Evolutionary conservation across 768 basidiomycete genomes (phyloP).

Genomic region (Lactarius vividus): DNA sequence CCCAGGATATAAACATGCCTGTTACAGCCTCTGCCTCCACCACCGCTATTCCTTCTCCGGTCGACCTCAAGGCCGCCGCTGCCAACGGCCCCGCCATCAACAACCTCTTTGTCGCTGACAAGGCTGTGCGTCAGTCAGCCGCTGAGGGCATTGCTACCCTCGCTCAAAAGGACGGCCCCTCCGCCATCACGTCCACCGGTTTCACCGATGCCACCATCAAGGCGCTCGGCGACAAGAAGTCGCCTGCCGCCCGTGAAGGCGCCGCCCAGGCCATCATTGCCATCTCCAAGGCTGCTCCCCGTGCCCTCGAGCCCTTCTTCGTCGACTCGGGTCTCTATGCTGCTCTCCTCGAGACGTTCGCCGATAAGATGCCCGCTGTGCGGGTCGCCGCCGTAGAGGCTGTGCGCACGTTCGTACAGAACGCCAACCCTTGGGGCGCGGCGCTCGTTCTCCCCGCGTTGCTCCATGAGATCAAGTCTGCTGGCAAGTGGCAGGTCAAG

Average conservation of each 20-base stretch:
- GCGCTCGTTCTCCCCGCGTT: slow-evolving; percentile 80
- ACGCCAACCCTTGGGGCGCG: slow-evolving; percentile 88
- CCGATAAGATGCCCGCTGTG: slow-evolving; percentile 91
- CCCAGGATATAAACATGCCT: slow-evolving; percentile 69
- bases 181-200: slow-evolving; percentile 64
- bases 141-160: slow-evolving; percentile 65
- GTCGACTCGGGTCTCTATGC: slow-evolving; percentile 82
- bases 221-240: slow-evolving; percentile 95
- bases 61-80: slow-evolving; percentile 63
- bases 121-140: slow-evolving; percentile 71
- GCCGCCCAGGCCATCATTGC: slow-evolving; percentile 69
- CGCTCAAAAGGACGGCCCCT: slow-evolving; percentile 82
- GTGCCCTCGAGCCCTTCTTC: slow-evolving; percentile 86
- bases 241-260: slow-evolving; percentile 85
- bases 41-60: slow-evolving; percentile 58
- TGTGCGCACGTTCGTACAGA: slow-evolving; percentile 67
- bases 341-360: slow-evolving; percentile 86
- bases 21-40: slow-evolving; percentile 61
- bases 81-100: slow-evolving; percentile 49
- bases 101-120: slow-evolving; percentile 81
- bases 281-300: slow-evolving; percentile 58
- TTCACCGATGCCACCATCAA: slow-evolving; percentile 74
- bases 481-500: slow-evolving; percentile 98
- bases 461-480: slow-evolving; percentile 90
- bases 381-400: slow-evolving; percentile 83